Percentiles rank a stretch among this genome's conserved stretches.
Evolutionary conservation across 441 rosid genomes (phyloP).

Genomic region (Brassica balearica): DNA sequence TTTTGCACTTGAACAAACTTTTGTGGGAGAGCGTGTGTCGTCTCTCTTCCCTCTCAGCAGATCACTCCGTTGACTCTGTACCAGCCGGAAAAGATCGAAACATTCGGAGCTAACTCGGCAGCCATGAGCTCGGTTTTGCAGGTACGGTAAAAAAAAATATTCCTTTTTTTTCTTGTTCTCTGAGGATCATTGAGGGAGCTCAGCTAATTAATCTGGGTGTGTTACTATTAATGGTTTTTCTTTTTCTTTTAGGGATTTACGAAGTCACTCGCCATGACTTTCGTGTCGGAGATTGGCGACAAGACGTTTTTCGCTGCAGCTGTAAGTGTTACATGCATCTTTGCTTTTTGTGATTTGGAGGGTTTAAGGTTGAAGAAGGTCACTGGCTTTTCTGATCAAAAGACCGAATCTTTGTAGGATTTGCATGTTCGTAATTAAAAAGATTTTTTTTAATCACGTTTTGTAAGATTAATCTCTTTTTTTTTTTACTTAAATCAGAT

Average conservation of each 20-base stretch:
- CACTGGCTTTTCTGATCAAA: constrained; percentile 12
- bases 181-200: not conserved
- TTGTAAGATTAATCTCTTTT: too few relatives aligned
- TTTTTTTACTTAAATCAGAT: too few relatives aligned
- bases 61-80: not conserved
- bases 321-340: constrained; percentile 49
- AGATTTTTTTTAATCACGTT: too few relatives aligned
- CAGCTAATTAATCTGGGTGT: constrained; percentile 14
- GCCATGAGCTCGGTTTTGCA: constrained; percentile 73
- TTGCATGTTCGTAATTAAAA: not conserved
- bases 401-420: not conserved
- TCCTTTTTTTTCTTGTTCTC: not conserved
- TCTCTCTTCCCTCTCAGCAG: constrained; percentile 1
- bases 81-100: constrained; percentile 4
- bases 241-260: constrained; percentile 61
- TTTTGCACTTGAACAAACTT: constrained; percentile 13
- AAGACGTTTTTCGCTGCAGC: constrained; percentile 98
- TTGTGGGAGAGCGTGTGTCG: not conserved
- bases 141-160: constrained; percentile 45
- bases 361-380: not conserved
- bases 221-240: constrained; percentile 8
- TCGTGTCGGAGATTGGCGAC: constrained; percentile 95
- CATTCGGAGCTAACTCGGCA: constrained; percentile 15
- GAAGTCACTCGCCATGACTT: constrained; percentile 94
- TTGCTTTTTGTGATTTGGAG: not conserved